Percentiles rank a stretch among this genome's conserved stretches.
These are phyloP conservation scores for Russula ochroleuca DNA, from an alignment of 768 basidiomycete genomes.

Conservation along the genomic window DNA sequence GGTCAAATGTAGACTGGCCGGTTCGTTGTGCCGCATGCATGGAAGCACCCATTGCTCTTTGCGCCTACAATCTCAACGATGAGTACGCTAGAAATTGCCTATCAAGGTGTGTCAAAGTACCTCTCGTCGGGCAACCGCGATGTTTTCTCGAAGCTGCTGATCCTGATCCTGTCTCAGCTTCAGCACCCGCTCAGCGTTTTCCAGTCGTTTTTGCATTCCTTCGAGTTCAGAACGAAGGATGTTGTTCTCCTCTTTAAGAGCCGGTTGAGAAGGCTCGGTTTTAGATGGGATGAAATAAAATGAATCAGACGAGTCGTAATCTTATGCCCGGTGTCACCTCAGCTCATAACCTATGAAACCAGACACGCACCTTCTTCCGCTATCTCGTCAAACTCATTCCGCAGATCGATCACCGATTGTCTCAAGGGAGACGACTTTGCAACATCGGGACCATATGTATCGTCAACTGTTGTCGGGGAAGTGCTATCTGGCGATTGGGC, in stretches of 20 bases:
- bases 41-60: conserved; percentile 73
- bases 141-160: conserved; percentile 72
- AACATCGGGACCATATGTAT: conserved; percentile 21
- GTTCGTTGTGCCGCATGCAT: conserved; percentile 45
- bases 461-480: conserved; percentile 27
- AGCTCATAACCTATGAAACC: background rate
- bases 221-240: conserved; percentile 59
- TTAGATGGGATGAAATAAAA: conserved; percentile 71
- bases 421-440: conserved; percentile 20
- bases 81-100: background rate
- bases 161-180: conserved; percentile 76
- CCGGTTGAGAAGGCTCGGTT: conserved; percentile 45
- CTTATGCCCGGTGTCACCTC: conserved; percentile 9
- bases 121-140: conserved; percentile 65
- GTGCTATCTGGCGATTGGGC: conserved; percentile 33
- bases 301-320: conserved; percentile 70
- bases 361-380: conserved; percentile 54
- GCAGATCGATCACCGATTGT: conserved; percentile 28
- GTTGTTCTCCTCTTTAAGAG: conserved; percentile 63
- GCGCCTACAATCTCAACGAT: conserved; percentile 48
- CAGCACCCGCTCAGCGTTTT: conserved; percentile 56
- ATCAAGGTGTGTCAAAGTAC: conserved; percentile 35
- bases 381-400: conserved; percentile 59
- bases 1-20: conserved; percentile 44
- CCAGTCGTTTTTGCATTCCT: conserved; percentile 52